Conservation (phyloP, 2,329 filamentous ascomycete genomes). For the Conoideocrella luteorostrata region DNA sequence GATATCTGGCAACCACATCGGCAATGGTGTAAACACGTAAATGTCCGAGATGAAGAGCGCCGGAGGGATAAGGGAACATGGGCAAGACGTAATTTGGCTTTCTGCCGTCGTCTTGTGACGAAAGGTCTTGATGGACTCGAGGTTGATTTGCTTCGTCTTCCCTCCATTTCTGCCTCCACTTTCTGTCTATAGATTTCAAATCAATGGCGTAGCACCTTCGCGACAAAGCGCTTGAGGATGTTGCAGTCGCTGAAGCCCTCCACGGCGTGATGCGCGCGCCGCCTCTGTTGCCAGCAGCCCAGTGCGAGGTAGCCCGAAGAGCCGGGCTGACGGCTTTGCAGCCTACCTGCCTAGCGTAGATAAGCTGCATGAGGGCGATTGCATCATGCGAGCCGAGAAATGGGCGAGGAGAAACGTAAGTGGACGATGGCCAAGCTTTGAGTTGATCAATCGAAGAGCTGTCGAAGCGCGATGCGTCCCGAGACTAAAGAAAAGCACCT, state of each 20-base stretch:
- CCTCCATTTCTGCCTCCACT: constrained; percentile 46
- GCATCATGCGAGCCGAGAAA: constrained; percentile 15
- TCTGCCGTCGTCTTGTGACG: constrained; percentile 23
- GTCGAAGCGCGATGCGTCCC: too few relatives aligned
- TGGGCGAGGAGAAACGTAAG: not conserved
- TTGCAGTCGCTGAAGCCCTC: not conserved
- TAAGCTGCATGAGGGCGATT: constrained; percentile 20
- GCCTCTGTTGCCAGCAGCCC: constrained; percentile 1
- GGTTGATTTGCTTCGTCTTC: constrained; percentile 13
- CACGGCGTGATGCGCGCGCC: not conserved
- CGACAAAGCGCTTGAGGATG: constrained; percentile 1
- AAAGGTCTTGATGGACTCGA: constrained; percentile 13
- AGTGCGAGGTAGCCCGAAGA: constrained; percentile 7
- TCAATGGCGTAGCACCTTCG: constrained; percentile 38
- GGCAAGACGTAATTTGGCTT: constrained; percentile 62
- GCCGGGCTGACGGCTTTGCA: constrained; percentile 12
- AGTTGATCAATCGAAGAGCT: too few relatives aligned
- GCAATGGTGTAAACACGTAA: constrained; percentile 86
- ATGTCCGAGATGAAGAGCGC: constrained; percentile 79
- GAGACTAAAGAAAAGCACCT: not conserved
- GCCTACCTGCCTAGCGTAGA: constrained; percentile 19
- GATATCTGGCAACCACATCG: constrained; percentile 74
- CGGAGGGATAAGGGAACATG: constrained; percentile 93
- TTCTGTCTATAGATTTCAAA: constrained; percentile 37
- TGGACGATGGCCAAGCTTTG: not conserved